These are phyloP conservation scores for Suillus fuscotomentosus DNA, from an alignment of 768 basidiomycete genomes.

Conservation along the genomic window DNA sequence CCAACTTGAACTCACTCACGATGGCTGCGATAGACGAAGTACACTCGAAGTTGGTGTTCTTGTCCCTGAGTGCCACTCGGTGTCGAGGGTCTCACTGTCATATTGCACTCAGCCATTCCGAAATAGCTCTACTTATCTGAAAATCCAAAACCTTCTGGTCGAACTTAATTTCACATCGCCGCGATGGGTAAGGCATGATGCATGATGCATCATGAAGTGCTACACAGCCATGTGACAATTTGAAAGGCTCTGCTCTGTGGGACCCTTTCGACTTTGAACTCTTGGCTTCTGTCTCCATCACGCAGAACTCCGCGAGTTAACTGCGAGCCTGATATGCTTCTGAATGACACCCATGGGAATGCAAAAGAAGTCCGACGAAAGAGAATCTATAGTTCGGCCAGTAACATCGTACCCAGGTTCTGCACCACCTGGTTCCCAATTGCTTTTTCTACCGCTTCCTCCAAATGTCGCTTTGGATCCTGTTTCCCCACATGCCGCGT, in stretches of 20 bases:
- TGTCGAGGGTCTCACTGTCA: not conserved
- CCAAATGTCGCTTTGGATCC: slow-evolving; percentile 96
- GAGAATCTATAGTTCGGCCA: slow-evolving; percentile 75
- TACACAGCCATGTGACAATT: not conserved
- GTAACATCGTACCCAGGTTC: slow-evolving; percentile 90
- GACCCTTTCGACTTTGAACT: not conserved
- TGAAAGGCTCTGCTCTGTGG: not conserved
- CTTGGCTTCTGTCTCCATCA: not conserved
- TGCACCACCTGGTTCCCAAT: slow-evolving; percentile 98
- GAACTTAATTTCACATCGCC: slow-evolving; percentile 1
- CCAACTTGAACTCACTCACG: not conserved
- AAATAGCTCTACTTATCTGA: not conserved
- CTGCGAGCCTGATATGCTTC: not conserved
- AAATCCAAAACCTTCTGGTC: slow-evolving; percentile 1
- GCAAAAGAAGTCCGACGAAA: slow-evolving; percentile 10
- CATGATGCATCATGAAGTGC: not conserved
- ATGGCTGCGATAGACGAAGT: not conserved
- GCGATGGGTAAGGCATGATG: not conserved
- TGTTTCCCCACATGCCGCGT: slow-evolving; percentile 97
- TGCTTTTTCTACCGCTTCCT: slow-evolving; percentile 96
- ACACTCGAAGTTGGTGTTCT: not conserved
- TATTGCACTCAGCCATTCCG: not conserved
- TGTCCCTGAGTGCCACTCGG: not conserved
- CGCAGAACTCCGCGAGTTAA: slow-evolving; percentile 1
- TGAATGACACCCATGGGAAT: slow-evolving; percentile 9